These are phyloP conservation scores for Vitis amurensis DNA, from an alignment of 164 flowering plant genomes.

Conservation along the genomic window DNA sequence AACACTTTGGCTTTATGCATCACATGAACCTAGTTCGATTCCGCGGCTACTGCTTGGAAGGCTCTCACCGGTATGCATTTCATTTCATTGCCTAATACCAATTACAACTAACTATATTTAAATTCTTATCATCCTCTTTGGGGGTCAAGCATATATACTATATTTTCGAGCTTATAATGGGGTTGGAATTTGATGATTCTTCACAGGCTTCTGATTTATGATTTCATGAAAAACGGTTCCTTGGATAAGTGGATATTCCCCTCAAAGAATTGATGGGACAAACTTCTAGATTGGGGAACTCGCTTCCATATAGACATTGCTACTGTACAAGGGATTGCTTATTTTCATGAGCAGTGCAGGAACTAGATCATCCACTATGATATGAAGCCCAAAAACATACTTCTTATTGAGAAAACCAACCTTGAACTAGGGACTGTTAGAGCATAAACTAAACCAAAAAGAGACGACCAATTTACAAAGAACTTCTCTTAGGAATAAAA, in stretches of 20 bases:
- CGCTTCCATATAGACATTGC: constrained; percentile 70
- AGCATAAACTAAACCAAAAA: too few relatives aligned
- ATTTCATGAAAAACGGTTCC: constrained; percentile 87
- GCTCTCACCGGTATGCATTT: constrained; percentile 57
- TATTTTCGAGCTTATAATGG: too few relatives aligned
- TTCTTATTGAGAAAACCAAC: constrained; percentile 55
- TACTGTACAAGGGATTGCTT: constrained; percentile 93
- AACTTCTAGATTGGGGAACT: constrained; percentile 70
- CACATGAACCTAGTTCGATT: constrained; percentile 94
- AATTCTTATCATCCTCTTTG: too few relatives aligned
- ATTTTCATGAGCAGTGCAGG: constrained; percentile 92
- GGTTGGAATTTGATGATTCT: neutral
- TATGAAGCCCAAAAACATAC: constrained; percentile 93
- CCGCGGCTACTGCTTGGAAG: constrained; percentile 88
- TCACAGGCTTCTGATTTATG: constrained; percentile 84
- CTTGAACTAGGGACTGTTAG: too few relatives aligned
- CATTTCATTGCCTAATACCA: neutral
- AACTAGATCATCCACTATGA: constrained; percentile 92
- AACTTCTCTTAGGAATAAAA: too few relatives aligned
- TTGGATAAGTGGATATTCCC: constrained; percentile 93
- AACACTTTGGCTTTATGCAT: constrained; percentile 92
- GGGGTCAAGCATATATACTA: too few relatives aligned
- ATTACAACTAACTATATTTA: too few relatives aligned
- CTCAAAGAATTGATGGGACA: constrained; percentile 34
- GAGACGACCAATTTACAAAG: too few relatives aligned